Evolutionary conservation across 1,284 basidiomycete genomes (phyloP).

Genomic region (Boletus smithii): DNA sequence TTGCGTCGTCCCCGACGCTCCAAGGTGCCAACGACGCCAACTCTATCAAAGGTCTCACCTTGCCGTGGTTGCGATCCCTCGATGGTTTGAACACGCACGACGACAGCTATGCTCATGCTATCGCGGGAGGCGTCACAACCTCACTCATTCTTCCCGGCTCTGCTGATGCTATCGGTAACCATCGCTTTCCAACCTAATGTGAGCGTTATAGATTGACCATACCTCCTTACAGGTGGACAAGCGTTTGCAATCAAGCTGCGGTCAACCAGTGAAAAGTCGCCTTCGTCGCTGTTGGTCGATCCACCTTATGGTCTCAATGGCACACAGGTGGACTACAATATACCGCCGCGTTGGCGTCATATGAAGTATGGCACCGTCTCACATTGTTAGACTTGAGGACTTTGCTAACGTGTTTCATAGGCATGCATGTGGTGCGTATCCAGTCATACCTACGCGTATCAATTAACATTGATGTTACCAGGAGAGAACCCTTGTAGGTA

Average conservation of each 20-base stretch:
- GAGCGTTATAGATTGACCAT: conserved; percentile 18
- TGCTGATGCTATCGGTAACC: conserved; percentile 52
- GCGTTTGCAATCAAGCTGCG: conserved; percentile 52
- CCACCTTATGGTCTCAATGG: conserved; percentile 41
- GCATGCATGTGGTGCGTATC: conserved; percentile 41
- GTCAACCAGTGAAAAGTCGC: conserved; percentile 40
- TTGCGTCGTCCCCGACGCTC: conserved; percentile 45
- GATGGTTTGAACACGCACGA: conserved; percentile 34
- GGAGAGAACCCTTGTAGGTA: conserved; percentile 27
- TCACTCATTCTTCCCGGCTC: conserved; percentile 63
- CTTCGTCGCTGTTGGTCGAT: conserved; percentile 46
- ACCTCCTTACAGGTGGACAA: conserved; percentile 39
- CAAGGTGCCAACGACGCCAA: conserved; percentile 41
- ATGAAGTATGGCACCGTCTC: conserved; percentile 37
- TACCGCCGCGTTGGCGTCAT: conserved; percentile 45
- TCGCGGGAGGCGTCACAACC: conserved; percentile 59
- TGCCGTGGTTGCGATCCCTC: conserved; percentile 38
- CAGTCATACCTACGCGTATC: background rate
- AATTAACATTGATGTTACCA: conserved; percentile 8
- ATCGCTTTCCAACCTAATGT: background rate
- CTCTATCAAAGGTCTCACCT: conserved; percentile 39
- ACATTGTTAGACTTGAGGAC: background rate
- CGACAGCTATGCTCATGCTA: conserved; percentile 26
- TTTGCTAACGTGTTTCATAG: conserved; percentile 25
- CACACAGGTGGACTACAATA: conserved; percentile 25